Conservation (phyloP, 371 early-diverging fungal genomes). For the Parasitella parasitica region DNA sequence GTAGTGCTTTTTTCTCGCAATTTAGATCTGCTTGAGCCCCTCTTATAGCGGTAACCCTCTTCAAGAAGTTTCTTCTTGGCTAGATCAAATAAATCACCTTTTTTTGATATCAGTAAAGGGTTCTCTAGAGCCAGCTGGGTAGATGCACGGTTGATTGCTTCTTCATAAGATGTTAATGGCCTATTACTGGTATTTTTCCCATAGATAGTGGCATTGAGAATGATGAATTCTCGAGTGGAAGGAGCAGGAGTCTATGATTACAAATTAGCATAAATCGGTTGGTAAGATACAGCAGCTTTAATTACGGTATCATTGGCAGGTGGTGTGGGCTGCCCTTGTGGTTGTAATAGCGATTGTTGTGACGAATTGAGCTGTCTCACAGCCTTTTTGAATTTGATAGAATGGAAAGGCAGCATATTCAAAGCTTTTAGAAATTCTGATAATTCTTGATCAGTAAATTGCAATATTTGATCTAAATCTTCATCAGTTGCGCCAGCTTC, state of each 20-base stretch:
- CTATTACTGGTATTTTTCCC: slow-evolving; percentile 52
- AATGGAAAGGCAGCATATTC: slow-evolving; percentile 56
- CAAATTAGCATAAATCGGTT: not conserved
- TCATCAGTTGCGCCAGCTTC: slow-evolving; percentile 55
- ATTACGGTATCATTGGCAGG: not conserved
- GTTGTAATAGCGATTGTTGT: not conserved
- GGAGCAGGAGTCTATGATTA: not conserved
- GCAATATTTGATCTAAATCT: slow-evolving; percentile 44
- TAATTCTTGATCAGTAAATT: slow-evolving; percentile 52
- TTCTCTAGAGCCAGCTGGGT: slow-evolving; percentile 51
- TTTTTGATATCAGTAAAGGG: slow-evolving; percentile 47
- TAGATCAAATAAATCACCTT: slow-evolving; percentile 49
- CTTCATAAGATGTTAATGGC: slow-evolving; percentile 54
- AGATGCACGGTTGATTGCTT: slow-evolving; percentile 58
- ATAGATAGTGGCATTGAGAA: slow-evolving; percentile 56
- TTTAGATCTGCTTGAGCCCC: slow-evolving; percentile 62
- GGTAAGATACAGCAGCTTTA: not conserved
- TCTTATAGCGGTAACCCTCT: slow-evolving; percentile 60
- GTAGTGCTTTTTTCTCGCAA: slow-evolving; percentile 31
- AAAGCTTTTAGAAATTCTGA: slow-evolving; percentile 42
- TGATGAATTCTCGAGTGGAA: slow-evolving; percentile 37
- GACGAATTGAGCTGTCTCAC: slow-evolving; percentile 34
- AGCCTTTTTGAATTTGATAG: slow-evolving; percentile 42
- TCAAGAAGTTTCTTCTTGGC: slow-evolving; percentile 58
- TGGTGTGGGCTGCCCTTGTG: not conserved